Evolutionary conservation across 768 basidiomycete species (phyloP).

Genomic region (Floccularia luteovirens): DNA sequence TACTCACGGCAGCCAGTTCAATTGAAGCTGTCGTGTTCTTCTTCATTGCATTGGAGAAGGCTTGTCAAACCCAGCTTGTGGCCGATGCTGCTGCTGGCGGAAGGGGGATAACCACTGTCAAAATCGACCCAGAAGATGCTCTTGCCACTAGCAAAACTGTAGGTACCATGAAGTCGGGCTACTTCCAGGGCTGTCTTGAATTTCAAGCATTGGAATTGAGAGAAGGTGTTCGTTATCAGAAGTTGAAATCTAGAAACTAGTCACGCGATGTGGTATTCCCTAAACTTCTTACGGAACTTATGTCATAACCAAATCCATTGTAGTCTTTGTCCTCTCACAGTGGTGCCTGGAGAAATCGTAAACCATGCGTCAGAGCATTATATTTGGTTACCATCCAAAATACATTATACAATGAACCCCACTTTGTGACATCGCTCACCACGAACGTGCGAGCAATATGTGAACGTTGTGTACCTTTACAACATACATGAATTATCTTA

Average conservation of each 20-base stretch:
- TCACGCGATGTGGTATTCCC: neutral
- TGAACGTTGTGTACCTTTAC: too few species aligned
- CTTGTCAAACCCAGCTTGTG: conserved; percentile 21
- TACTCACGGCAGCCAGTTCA: conserved; percentile 28
- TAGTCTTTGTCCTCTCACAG: too few species aligned
- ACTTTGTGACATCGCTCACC: too few species aligned
- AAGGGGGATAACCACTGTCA: conserved; percentile 9
- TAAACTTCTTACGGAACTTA: too few species aligned
- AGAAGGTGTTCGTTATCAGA: conserved; percentile 16
- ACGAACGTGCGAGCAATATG: too few species aligned
- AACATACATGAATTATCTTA: too few species aligned
- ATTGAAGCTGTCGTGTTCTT: conserved; percentile 36
- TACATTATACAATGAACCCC: too few species aligned
- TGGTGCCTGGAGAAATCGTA: too few species aligned
- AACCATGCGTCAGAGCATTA: too few species aligned
- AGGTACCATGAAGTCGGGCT: conserved; percentile 21
- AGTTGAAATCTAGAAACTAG: neutral
- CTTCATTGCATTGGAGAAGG: conserved; percentile 33
- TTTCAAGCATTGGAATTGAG: conserved; percentile 26
- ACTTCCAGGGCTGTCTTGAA: conserved; percentile 29
- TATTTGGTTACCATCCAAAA: too few species aligned
- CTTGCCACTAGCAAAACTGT: conserved; percentile 13
- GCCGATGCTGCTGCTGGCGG: conserved; percentile 2
- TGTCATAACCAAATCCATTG: too few species aligned
- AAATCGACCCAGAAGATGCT: conserved; percentile 19